A percentile compares a stretch with the other conserved stretches of the same genome.
phyloP scores from a whole-genome alignment of 768 basidiomycete genomes.

The Calocera cornea region DNA sequence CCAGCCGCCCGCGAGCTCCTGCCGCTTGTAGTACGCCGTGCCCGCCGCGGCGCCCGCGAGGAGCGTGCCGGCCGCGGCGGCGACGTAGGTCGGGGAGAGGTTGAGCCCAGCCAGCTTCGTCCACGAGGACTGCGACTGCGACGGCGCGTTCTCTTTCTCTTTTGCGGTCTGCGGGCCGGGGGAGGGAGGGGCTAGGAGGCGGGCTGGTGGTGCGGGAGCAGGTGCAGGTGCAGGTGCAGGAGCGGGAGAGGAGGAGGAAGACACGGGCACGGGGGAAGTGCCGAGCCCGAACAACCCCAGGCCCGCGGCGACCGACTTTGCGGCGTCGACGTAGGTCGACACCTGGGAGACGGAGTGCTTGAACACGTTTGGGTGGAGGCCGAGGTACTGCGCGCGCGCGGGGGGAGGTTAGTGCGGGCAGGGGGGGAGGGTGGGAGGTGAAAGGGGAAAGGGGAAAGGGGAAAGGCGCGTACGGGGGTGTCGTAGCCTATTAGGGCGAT shows the following conservation, averaged over 20 bases:
- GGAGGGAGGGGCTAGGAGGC: slow-evolving; percentile 13
- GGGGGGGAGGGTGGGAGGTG: not conserved
- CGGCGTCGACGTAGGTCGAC: slow-evolving; percentile 51
- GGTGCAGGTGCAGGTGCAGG: not conserved
- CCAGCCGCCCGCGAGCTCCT: slow-evolving; percentile 57
- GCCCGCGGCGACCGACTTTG: slow-evolving; percentile 44
- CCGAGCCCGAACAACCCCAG: slow-evolving; percentile 40
- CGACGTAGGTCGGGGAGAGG: slow-evolving; percentile 36
- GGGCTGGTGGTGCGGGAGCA: too few relatives aligned
- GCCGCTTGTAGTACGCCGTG: slow-evolving; percentile 67
- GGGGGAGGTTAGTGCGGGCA: not conserved
- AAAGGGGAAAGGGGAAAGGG: not conserved
- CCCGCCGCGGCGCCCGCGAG: slow-evolving; percentile 75
- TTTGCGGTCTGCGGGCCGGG: not conserved
- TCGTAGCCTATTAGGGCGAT: slow-evolving; percentile 78
- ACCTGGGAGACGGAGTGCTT: slow-evolving; percentile 71
- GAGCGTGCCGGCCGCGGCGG: slow-evolving; percentile 47
- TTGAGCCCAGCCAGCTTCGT: slow-evolving; percentile 16
- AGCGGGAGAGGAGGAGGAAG: slow-evolving; percentile 7
- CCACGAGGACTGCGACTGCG: slow-evolving; percentile 18
- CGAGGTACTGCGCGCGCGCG: slow-evolving; percentile 50
- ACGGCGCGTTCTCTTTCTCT: too few relatives aligned
- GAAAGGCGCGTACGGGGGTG: slow-evolving; percentile 57
- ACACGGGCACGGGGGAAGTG: slow-evolving; percentile 15
- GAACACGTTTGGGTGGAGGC: slow-evolving; percentile 73